Evolutionary conservation across 2,329 filamentous ascomycete species (phyloP).

Genomic region (Dactylonectria estremocensis): DNA sequence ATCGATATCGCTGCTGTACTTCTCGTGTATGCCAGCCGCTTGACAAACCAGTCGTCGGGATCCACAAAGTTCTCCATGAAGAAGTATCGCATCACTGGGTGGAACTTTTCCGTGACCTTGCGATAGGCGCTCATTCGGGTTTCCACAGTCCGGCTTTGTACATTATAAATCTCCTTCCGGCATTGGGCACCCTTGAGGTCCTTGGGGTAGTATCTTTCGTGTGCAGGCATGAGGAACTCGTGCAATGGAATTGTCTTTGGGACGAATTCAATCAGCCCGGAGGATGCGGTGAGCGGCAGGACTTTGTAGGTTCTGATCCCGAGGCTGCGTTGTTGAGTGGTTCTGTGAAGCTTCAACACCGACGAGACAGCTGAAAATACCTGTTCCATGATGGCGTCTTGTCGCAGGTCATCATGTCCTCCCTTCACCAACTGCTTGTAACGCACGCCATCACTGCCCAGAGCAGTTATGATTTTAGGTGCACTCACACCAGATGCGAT

Average conservation of each 20-base stretch:
- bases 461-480: slow-evolving; percentile 91
- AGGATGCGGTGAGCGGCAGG: slow-evolving; percentile 85
- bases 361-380: slow-evolving; percentile 97
- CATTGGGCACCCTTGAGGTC: slow-evolving; percentile 84
- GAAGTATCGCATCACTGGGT: slow-evolving; percentile 96
- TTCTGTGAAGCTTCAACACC: slow-evolving; percentile 86
- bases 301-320: slow-evolving; percentile 98
- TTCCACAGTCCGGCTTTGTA: slow-evolving; percentile 78
- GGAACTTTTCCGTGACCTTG: slow-evolving; percentile 84
- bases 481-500: slow-evolving; percentile 93
- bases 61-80: slow-evolving; percentile 96
- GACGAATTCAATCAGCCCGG: slow-evolving; percentile 97
- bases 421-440: slow-evolving; percentile 97
- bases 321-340: slow-evolving; percentile 89
- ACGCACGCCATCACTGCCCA: slow-evolving; percentile 81
- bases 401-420: slow-evolving; percentile 94
- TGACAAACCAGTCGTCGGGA: slow-evolving; percentile 96
- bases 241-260: slow-evolving; percentile 93
- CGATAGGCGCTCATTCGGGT: slow-evolving; percentile 82
- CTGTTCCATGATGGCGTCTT: slow-evolving; percentile 99
- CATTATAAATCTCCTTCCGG: slow-evolving; percentile 83
- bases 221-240: slow-evolving; percentile 92
- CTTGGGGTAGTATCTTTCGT: slow-evolving; percentile 87
- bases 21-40: slow-evolving; percentile 90
- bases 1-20: slow-evolving; percentile 97